Percentiles rank a stretch among this genome's conserved stretches.
phyloP scores from a whole-genome alignment of 2,329 filamentous ascomycete genomes.

The Alternaria sp. region DNA sequence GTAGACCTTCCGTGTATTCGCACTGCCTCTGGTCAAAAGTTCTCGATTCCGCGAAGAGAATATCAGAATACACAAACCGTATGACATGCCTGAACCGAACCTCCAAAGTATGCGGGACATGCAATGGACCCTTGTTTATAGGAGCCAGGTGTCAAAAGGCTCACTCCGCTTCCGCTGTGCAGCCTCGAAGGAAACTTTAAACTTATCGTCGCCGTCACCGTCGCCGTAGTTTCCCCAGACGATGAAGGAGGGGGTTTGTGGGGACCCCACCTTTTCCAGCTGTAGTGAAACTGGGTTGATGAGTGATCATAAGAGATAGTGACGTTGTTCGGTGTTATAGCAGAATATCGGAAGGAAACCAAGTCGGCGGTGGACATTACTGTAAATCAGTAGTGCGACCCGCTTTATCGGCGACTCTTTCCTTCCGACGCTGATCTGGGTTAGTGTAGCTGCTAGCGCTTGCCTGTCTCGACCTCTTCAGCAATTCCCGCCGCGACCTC shows the following conservation, averaged over 20 bases:
- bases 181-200: background rate
- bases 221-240: constrained; percentile 3
- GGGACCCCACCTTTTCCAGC: background rate
- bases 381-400: background rate
- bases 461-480: background rate
- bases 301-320: background rate
- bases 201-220: background rate
- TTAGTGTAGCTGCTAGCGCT: background rate
- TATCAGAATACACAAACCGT: background rate
- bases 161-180: constrained; percentile 1
- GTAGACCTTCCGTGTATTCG: background rate
- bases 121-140: background rate
- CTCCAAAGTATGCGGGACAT: background rate
- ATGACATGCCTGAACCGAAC: background rate
- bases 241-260: background rate
- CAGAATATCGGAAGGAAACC: background rate
- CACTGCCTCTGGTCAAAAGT: background rate
- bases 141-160: background rate
- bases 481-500: constrained; percentile 24
- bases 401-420: constrained; percentile 15
- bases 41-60: background rate
- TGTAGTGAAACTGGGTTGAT: background rate
- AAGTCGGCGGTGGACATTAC: constrained; percentile 11
- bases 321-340: background rate
- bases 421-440: background rate